A percentile compares a stretch with the other conserved stretches of the same genome.
These are phyloP conservation scores for Theobroma cacao DNA, from an alignment of 345 rosid genomes.

Conservation along the genomic window DNA sequence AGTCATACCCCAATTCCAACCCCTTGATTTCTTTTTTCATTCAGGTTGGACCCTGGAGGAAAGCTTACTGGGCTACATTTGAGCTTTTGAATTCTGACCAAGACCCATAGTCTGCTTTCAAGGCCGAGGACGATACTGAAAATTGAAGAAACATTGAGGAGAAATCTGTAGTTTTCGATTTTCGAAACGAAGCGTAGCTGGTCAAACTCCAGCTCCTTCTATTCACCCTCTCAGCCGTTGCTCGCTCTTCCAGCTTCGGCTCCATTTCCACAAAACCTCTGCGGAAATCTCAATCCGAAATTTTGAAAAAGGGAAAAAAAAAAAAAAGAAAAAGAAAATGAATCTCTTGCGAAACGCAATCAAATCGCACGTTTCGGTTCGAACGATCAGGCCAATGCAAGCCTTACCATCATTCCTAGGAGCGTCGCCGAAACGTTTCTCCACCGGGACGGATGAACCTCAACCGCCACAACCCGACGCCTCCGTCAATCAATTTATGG, in stretches of 20 bases:
- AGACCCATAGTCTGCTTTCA: not conserved
- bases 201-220: no score
- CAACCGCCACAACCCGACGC: conserved; percentile 33
- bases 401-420: conserved; percentile 28
- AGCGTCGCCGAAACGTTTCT: conserved; percentile 38
- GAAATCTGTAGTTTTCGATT: no score
- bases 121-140: no score
- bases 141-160: no score
- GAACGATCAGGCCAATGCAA: conserved; percentile 4
- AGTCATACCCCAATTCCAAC: not conserved
- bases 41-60: not conserved
- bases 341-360: conserved; percentile 35
- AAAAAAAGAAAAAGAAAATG: conserved; percentile 22
- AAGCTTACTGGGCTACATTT: not conserved
- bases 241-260: no score
- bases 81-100: not conserved
- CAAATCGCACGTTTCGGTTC: conserved; percentile 28
- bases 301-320: no score
- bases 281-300: no score
- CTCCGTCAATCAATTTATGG: conserved; percentile 30
- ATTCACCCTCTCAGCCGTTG: no score
- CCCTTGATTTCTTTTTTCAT: not conserved
- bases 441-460: conserved; percentile 48
- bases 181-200: no score
- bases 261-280: no score